Percentiles rank a stretch among this genome's conserved stretches.
Evolutionary conservation across 2,329 filamentous ascomycete genomes (phyloP).

Genomic region (Cytospora piceicola): DNA sequence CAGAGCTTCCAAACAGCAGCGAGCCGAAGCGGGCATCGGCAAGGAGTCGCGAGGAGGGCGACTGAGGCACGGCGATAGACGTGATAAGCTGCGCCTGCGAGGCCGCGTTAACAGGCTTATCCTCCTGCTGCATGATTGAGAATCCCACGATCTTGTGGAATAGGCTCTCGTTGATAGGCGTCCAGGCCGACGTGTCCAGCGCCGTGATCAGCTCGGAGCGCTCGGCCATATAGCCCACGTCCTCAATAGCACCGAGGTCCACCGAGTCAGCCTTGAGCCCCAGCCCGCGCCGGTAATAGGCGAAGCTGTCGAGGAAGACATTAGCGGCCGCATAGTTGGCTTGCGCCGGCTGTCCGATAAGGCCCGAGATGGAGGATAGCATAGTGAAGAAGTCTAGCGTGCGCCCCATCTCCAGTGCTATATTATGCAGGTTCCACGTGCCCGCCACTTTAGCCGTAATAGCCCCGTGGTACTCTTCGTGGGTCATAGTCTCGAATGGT

Average conservation of each 20-base stretch:
- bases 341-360: background rate
- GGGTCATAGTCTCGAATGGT: slow-evolving; percentile 33
- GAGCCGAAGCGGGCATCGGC: background rate
- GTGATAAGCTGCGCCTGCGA: slow-evolving; percentile 30
- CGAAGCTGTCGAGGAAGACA: slow-evolving; percentile 42
- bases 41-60: background rate
- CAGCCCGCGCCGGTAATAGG: slow-evolving; percentile 38
- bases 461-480: slow-evolving; percentile 37
- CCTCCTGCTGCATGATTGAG: slow-evolving; percentile 34
- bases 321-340: slow-evolving; percentile 38
- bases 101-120: slow-evolving; percentile 5
- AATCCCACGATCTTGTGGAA: slow-evolving; percentile 32
- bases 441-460: slow-evolving; percentile 26
- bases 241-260: slow-evolving; percentile 41
- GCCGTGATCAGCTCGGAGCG: slow-evolving; percentile 14
- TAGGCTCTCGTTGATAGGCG: slow-evolving; percentile 32
- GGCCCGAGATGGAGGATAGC: background rate
- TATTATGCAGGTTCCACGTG: slow-evolving; percentile 17
- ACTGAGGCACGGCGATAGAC: slow-evolving; percentile 23
- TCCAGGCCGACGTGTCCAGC: slow-evolving; percentile 30
- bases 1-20: background rate
- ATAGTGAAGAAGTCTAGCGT: slow-evolving; percentile 30
- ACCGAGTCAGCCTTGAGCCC: slow-evolving; percentile 42
- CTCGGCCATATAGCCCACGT: slow-evolving; percentile 36
- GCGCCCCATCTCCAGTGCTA: slow-evolving; percentile 33